phyloP scores from a whole-genome alignment of 768 basidiomycete species.

The Xanthoconium stramineum region DNA sequence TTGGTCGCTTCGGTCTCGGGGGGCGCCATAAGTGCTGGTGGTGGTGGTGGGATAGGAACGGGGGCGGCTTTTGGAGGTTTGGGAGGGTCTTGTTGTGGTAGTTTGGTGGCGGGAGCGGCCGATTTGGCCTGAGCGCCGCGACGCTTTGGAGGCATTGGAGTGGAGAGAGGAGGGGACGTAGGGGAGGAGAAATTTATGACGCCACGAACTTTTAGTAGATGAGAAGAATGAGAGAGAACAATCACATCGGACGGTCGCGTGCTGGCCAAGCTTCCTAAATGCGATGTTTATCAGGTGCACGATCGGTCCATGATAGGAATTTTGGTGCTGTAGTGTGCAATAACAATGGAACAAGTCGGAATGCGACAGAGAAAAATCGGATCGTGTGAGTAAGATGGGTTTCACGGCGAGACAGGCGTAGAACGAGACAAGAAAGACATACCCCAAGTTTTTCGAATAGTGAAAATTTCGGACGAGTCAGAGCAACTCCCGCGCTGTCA shows the following conservation, averaged over 20 bases:
- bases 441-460: neutral
- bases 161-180: neutral
- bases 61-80: slow-evolving; percentile 19
- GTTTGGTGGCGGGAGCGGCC: neutral
- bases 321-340: neutral
- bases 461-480: no score
- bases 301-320: slow-evolving; percentile 35
- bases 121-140: slow-evolving; percentile 17
- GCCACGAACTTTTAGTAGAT: slow-evolving; percentile 13
- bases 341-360: slow-evolving; percentile 21
- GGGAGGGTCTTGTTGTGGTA: slow-evolving; percentile 12
- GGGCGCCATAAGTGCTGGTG: slow-evolving; percentile 13
- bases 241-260: slow-evolving; percentile 23
- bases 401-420: no score
- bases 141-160: slow-evolving; percentile 31
- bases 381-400: neutral
- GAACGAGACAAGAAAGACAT: no score
- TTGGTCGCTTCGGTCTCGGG: slow-evolving; percentile 20
- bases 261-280: neutral
- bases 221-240: neutral
- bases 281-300: slow-evolving; percentile 13
- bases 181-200: slow-evolving; percentile 11
- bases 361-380: neutral
- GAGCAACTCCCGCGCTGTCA: no score
- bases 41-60: neutral